Evolutionary conservation across 345 rosid species (phyloP), one percentile per base, ranked within the genome.

Genomic region (Populus nigra): DNA sequence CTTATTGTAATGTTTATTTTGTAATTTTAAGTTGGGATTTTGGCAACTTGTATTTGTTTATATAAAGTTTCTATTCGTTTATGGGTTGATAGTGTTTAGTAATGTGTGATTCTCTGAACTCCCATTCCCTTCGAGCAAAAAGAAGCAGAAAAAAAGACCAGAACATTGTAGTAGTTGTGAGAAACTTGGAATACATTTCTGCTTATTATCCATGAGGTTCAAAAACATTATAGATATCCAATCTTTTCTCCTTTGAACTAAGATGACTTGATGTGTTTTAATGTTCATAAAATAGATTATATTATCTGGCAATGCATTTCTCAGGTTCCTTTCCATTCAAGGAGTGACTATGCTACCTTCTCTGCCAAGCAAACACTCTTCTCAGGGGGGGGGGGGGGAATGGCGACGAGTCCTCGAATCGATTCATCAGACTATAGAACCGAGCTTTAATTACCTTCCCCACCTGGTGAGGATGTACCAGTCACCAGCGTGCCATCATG

Each of bases 381-480:
- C 23, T 16, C 1, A n/a, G n/a, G n/a, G n/a, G n/a, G n/a, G n/a
- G n/a, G n/a, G n/a, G n/a, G n/a, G n/a, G n/a, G n/a, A n/a, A n/a
- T 22, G 69, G 29, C 22, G 47, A 35, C 33, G 1, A 77, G 80
- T 22, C 80, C 80, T 33, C 70, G 71, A 29, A 71, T 33, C 20
- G 66, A 72, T 35, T 72, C 49, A 16, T 55, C 22, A 0, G 49
- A 55, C 47, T 72, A 55, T 5, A 63, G 66, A 16, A 55, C 47
- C n/a, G 66, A 72, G 45, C 75, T 72, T 33, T 22, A 35, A 62
- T 89, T 88, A 2, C 91, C 89, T 0, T 70, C 79, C 11, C 85
- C 68, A 0, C 81, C 82, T 15, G 23, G 59, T n/a, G 80, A 80
- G 49, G 68, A 76, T 13, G 35, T 35, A 0, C 29, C 67, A 0